phyloP scores from a whole-genome alignment of 495 filamentous ascomycete species.

The Aspergillus olivimuriae region DNA sequence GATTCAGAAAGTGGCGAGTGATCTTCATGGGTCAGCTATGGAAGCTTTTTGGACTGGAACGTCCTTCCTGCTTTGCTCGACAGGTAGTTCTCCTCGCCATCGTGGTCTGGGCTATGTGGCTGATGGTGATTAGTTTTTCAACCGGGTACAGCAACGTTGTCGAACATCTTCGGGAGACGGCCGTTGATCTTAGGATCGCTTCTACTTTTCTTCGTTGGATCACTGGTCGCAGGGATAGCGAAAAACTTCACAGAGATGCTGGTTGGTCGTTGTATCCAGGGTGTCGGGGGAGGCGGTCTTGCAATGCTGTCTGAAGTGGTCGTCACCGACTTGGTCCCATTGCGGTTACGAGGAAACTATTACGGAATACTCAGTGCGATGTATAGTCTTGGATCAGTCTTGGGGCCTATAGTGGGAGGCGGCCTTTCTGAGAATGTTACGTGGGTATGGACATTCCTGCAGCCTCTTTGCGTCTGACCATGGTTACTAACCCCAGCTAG shows the following conservation, averaged over 20 bases:
- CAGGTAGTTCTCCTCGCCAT: background rate
- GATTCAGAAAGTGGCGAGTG: slow-evolving; percentile 10
- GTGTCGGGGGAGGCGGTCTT: slow-evolving; percentile 29
- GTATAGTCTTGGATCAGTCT: slow-evolving; percentile 19
- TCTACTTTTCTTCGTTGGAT: slow-evolving; percentile 35
- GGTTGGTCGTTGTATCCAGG: slow-evolving; percentile 26
- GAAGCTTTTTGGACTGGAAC: slow-evolving; percentile 50
- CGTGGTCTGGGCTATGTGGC: background rate
- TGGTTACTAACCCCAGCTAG: slow-evolving; percentile 13
- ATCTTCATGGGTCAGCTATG: slow-evolving; percentile 40
- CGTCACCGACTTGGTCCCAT: slow-evolving; percentile 32
- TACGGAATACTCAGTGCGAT: slow-evolving; percentile 21
- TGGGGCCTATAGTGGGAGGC: slow-evolving; percentile 34
- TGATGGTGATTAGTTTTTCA: slow-evolving; percentile 23
- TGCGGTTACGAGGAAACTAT: slow-evolving; percentile 29
- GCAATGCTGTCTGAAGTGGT: slow-evolving; percentile 27
- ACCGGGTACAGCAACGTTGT: slow-evolving; percentile 35
- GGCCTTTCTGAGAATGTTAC: slow-evolving; percentile 27
- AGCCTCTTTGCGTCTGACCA: too few species aligned
- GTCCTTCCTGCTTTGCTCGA: slow-evolving; percentile 43
- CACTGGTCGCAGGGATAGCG: slow-evolving; percentile 31
- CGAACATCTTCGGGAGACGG: slow-evolving; percentile 48
- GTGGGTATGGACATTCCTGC: slow-evolving; percentile 20
- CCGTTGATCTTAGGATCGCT: slow-evolving; percentile 35
- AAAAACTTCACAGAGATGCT: slow-evolving; percentile 28